Evolutionary conservation across 1,284 basidiomycete species (phyloP).

Genomic region (Neotropicomus parvogracilis): DNA sequence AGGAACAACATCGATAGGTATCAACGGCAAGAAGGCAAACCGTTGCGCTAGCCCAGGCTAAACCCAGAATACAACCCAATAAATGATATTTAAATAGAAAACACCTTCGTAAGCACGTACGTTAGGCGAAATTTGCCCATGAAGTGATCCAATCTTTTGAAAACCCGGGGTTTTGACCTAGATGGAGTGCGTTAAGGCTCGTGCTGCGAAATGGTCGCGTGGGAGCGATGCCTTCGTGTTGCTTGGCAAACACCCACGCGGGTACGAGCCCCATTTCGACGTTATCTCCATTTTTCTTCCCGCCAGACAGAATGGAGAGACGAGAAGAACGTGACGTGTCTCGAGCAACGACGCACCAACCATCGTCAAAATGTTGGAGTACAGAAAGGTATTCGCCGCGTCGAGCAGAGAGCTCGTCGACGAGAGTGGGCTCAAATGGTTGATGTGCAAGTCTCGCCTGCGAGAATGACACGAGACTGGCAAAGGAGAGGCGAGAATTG

Average conservation of each 20-base stretch:
- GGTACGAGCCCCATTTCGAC: conserved; percentile 60
- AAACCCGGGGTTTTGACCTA: conserved; percentile 15
- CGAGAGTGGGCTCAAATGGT: conserved; percentile 60
- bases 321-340: conserved; percentile 41
- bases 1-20: not conserved
- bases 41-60: not conserved
- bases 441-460: conserved; percentile 56
- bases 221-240: conserved; percentile 52
- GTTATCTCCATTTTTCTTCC: conserved; percentile 10
- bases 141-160: conserved; percentile 52
- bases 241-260: conserved; percentile 67
- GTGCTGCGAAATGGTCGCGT: conserved; percentile 60
- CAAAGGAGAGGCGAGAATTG: conserved; percentile 24
- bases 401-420: conserved; percentile 58
- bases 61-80: not conserved
- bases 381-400: conserved; percentile 57
- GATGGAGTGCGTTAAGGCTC: conserved; percentile 41
- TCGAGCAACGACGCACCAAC: conserved; percentile 70
- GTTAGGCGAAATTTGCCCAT: conserved; percentile 57
- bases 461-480: conserved; percentile 33
- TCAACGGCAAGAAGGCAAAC: not conserved
- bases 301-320: conserved; percentile 8
- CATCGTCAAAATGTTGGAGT: conserved; percentile 65
- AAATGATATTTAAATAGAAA: not conserved
- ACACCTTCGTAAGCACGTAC: not conserved